phyloP scores from a whole-genome alignment of 495 filamentous ascomycete species.

The Daldinia grandis region DNA sequence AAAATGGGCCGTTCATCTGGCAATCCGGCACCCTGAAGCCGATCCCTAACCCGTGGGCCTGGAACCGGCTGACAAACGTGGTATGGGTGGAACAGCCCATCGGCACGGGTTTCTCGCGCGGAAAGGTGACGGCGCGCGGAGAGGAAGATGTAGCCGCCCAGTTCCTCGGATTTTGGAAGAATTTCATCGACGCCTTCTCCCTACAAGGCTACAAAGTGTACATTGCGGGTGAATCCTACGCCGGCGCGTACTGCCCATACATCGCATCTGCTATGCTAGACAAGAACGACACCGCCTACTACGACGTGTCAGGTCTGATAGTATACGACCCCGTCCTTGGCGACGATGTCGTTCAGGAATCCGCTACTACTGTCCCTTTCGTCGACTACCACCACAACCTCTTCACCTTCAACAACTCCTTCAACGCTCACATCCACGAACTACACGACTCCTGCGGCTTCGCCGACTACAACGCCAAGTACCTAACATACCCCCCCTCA shows the following conservation, averaged over 20 bases:
- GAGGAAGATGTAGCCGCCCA: slow-evolving; percentile 73
- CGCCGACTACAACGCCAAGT: slow-evolving; percentile 68
- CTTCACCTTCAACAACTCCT: slow-evolving; percentile 74
- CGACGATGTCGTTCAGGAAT: slow-evolving; percentile 59
- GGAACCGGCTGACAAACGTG: slow-evolving; percentile 72
- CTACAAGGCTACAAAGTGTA: slow-evolving; percentile 72
- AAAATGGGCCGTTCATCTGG: slow-evolving; percentile 72
- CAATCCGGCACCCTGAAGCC: slow-evolving; percentile 66
- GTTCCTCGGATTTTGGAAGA: slow-evolving; percentile 76
- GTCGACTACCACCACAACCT: slow-evolving; percentile 71
- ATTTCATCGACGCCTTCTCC: slow-evolving; percentile 73
- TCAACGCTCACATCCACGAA: slow-evolving; percentile 65
- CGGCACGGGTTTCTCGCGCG: slow-evolving; percentile 77
- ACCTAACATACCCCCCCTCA: slow-evolving; percentile 73
- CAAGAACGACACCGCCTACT: slow-evolving; percentile 70
- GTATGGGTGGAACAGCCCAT: slow-evolving; percentile 80
- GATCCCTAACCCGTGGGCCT: slow-evolving; percentile 68
- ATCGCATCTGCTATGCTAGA: slow-evolving; percentile 81
- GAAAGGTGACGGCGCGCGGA: slow-evolving; percentile 66
- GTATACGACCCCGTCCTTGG: slow-evolving; percentile 77
- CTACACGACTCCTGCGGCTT: slow-evolving; percentile 73
- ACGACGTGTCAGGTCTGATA: slow-evolving; percentile 71
- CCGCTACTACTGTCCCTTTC: slow-evolving; percentile 68
- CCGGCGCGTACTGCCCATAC: slow-evolving; percentile 82
- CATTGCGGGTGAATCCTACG: slow-evolving; percentile 76